Conservation (phyloP, 768 basidiomycete genomes). For the Lentinula raphanica region DNA sequence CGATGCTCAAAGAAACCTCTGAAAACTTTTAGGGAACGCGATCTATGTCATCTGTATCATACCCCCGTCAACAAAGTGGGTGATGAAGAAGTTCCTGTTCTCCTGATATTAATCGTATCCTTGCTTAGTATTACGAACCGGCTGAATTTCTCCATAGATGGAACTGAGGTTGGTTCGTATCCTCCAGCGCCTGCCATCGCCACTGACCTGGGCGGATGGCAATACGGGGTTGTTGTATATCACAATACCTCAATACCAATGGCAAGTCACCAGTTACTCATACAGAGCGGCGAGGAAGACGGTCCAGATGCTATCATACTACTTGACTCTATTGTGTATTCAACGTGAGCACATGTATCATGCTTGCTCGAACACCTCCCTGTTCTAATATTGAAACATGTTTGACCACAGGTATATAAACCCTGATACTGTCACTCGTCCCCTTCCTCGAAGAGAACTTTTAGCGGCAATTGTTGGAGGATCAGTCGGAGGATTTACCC, state of each 20-base stretch:
- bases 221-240: constrained; percentile 9
- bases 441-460: background rate
- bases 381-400: background rate
- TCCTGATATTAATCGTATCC: background rate
- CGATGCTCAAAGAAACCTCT: background rate
- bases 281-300: constrained; percentile 5
- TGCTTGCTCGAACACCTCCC: background rate
- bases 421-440: background rate
- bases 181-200: background rate
- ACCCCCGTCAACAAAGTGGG: background rate
- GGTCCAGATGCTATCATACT: constrained; percentile 6
- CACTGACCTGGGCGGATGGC: background rate
- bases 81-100: background rate
- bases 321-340: constrained; percentile 10
- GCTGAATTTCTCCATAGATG: constrained; percentile 11
- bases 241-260: background rate
- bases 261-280: constrained; percentile 6
- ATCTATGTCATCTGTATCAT: constrained; percentile 12
- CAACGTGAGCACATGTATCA: constrained; percentile 15
- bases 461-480: constrained; percentile 21
- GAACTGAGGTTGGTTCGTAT: background rate
- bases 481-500: constrained; percentile 21
- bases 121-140: constrained; percentile 1
- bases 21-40: constrained; percentile 6
- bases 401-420: background rate